phyloP scores from a whole-genome alignment of 139 green algal genomes.

The Diplosphaera chodatii region DNA sequence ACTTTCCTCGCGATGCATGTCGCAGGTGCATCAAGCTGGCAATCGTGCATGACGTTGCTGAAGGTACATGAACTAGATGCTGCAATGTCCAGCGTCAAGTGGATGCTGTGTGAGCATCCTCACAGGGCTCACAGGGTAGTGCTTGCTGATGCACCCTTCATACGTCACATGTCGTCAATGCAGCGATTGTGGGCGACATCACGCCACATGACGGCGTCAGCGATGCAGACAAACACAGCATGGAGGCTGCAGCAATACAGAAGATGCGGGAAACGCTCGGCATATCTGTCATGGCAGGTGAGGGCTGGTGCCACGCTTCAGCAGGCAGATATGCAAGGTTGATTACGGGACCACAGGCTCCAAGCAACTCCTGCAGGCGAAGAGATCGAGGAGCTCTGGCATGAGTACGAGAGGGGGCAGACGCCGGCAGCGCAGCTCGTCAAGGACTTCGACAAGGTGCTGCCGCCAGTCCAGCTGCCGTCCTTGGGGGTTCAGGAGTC shows the following conservation, averaged over 20 bases:
- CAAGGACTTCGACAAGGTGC: constrained; percentile 94
- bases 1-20: too few relatives aligned
- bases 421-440: constrained; percentile 78
- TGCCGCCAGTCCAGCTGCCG: too few relatives aligned
- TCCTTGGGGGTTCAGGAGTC: too few relatives aligned
- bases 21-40: constrained; percentile 81
- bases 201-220: constrained; percentile 64
- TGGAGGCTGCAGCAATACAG: constrained; percentile 68
- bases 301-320: too few relatives aligned
- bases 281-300: constrained; percentile 9
- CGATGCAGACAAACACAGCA: constrained; percentile 70
- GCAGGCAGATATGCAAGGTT: too few relatives aligned
- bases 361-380: constrained; percentile 33
- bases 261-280: constrained; percentile 71
- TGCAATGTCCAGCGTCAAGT: too few relatives aligned
- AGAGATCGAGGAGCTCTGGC: constrained; percentile 75
- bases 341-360: too few relatives aligned
- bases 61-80: constrained; percentile 46
- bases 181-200: constrained; percentile 91
- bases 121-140: neutral
- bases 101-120: too few relatives aligned
- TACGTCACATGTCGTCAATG: neutral
- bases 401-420: constrained; percentile 81
- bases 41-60: constrained; percentile 89
- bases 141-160: neutral